Base-by-base conservation (phyloP, 2,329 filamentous ascomycete species). In the Calonectria hawksworthii region DNA sequence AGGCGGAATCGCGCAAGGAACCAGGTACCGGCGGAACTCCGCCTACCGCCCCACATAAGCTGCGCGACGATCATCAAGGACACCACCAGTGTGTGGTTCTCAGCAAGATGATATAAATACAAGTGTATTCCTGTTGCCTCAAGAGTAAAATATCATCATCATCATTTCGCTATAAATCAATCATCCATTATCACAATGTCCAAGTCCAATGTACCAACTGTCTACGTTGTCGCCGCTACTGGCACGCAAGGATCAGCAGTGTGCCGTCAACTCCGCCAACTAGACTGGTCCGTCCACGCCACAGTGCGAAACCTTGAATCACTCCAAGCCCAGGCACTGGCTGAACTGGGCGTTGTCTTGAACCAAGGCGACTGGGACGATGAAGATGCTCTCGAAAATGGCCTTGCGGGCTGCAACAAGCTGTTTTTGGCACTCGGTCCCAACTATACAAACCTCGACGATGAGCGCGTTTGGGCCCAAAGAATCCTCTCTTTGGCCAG, bases 221-320 rank as follows among this genome's bases (percentile, higher is more conserved):
- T 50, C 38, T 70, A 63, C 34, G 67, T 70, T 21, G 38, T 61
- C 67, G 54, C 52, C 41, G 67, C 67, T 23, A 70, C 67, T 44
- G 67, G 67, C 38, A 70, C 67, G 13, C 67, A 70, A n/a, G 67
- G 67, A 36, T 61, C 41, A 26, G 67, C 67, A 50, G 52, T 63
- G 14, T 61, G 52, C 54, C 67, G 67, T n/a, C 67, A 63, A 28
- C 54, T 70, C 41, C 54, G 54, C 38, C 38, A 61, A 50, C n/a
- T 70, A 3, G 54, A 36, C n/a, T 70, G 54, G 52, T 32, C 54
- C n/a, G 67, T 70, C 14, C 67, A 26, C 41, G 54, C 54, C 14
- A 70, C 67, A 30, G 54, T 61, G 67, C 54, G 67, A 52, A 63
- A 63, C 52, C 67, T 36, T 30, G 41, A 51, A 26, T 70, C 67